These are phyloP conservation scores for Ceratobasidium papillatum DNA, from an alignment of 1,284 basidiomycete species.

Conservation along the genomic window DNA sequence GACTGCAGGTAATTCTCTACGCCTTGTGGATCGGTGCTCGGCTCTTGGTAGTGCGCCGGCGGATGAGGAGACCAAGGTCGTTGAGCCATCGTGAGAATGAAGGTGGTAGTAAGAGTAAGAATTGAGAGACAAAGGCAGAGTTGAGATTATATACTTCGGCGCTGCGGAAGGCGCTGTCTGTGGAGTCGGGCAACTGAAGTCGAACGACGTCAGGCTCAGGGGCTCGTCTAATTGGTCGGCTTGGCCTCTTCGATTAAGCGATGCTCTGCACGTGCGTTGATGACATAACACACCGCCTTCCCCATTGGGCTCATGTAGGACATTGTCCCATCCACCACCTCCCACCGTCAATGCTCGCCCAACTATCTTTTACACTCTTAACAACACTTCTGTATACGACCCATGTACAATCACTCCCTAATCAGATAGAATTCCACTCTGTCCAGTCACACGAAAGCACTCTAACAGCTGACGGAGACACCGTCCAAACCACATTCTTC, in stretches of 20 bases:
- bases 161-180: constrained; percentile 35
- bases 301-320: neutral
- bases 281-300: constrained; percentile 10
- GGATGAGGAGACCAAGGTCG: constrained; percentile 38
- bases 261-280: neutral
- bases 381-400: constrained; percentile 10
- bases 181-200: constrained; percentile 19
- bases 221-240: constrained; percentile 13
- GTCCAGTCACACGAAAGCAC: constrained; percentile 25
- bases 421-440: constrained; percentile 11
- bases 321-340: constrained; percentile 2
- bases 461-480: constrained; percentile 7
- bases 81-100: constrained; percentile 22
- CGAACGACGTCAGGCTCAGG: constrained; percentile 31
- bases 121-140: neutral
- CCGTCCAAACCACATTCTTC: constrained; percentile 21
- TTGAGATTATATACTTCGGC: neutral
- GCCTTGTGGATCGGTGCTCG: constrained; percentile 20
- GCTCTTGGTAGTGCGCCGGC: constrained; percentile 32
- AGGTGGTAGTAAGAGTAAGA: neutral
- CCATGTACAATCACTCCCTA: constrained; percentile 22
- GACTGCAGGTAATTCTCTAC: constrained; percentile 23
- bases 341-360: constrained; percentile 14
- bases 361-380: constrained; percentile 23
- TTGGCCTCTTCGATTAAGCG: neutral